phyloP scores from a whole-genome alignment of 164 flowering plant species.

The Sedum album region DNA sequence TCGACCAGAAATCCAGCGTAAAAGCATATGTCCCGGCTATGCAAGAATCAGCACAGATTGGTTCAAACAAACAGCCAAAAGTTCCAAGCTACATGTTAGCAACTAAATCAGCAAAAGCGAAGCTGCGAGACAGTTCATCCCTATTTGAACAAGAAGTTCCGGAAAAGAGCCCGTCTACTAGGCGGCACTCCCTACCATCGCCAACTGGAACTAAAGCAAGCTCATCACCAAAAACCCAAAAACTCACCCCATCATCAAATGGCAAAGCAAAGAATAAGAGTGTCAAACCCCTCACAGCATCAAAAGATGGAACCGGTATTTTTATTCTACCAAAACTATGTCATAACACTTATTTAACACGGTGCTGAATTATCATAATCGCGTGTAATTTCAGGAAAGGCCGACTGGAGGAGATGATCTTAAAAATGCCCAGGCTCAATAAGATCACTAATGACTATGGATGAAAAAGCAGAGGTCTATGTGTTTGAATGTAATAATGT shows the following conservation, averaged over 20 bases:
- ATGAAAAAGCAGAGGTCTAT: too few species aligned
- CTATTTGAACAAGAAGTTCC: slow-evolving; percentile 31
- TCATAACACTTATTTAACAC: not conserved
- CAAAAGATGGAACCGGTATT: slow-evolving; percentile 62
- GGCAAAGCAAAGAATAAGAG: slow-evolving; percentile 32
- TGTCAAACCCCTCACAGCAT: slow-evolving; percentile 36
- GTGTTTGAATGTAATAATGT: not conserved
- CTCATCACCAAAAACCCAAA: slow-evolving; percentile 52
- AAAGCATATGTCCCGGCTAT: slow-evolving; percentile 51
- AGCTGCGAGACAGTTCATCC: slow-evolving; percentile 53
- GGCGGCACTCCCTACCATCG: slow-evolving; percentile 69
- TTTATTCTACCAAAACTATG: not conserved
- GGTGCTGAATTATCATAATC: not conserved
- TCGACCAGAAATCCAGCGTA: slow-evolving; percentile 33
- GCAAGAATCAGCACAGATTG: slow-evolving; percentile 60
- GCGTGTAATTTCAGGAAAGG: not conserved
- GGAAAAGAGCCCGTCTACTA: slow-evolving; percentile 38
- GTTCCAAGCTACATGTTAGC: slow-evolving; percentile 92
- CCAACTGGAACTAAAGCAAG: slow-evolving; percentile 39
- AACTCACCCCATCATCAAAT: slow-evolving; percentile 24
- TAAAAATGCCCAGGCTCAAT: not conserved
- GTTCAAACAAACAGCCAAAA: slow-evolving; percentile 43
- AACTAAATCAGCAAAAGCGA: slow-evolving; percentile 81
- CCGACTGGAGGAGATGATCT: not conserved
- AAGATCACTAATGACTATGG: not conserved